A percentile compares a stretch with the other conserved stretches of the same genome.
Conservation (phyloP, 2,329 filamentous ascomycete genomes). For the Phialemoniopsis sp. region DNA sequence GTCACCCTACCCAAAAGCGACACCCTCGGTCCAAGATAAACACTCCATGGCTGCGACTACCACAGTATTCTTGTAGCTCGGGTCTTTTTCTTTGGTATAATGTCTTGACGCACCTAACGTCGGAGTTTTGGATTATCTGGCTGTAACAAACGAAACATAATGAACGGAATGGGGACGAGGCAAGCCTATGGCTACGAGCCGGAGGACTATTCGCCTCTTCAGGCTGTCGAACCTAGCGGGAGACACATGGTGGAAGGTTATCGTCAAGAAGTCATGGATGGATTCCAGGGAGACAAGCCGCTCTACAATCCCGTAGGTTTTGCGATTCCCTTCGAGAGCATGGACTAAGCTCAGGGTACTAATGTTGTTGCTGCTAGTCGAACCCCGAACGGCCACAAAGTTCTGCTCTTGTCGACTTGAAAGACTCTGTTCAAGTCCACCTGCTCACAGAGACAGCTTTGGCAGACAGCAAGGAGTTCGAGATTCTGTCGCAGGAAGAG, state of each 20-base stretch:
- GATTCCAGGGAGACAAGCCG: constrained; percentile 48
- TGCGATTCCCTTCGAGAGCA: neutral
- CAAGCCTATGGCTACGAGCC: constrained; percentile 29
- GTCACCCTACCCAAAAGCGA: too few species aligned
- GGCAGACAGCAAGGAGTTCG: constrained; percentile 78
- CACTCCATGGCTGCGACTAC: too few species aligned
- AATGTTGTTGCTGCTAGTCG: constrained; percentile 28
- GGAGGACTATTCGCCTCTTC: constrained; percentile 22
- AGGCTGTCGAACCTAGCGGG: constrained; percentile 30
- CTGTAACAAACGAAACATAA: constrained; percentile 11
- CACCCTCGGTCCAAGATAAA: too few species aligned
- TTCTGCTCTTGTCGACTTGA: constrained; percentile 55
- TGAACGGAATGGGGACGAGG: constrained; percentile 32
- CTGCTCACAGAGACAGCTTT: constrained; percentile 91
- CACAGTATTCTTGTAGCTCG: too few species aligned
- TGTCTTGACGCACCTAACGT: constrained; percentile 6
- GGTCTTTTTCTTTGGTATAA: constrained; percentile 5
- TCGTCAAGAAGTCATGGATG: constrained; percentile 47
- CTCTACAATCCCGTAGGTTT: constrained; percentile 55
- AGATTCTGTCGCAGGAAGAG: constrained; percentile 86
- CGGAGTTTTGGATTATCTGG: too few species aligned
- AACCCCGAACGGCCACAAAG: constrained; percentile 49
- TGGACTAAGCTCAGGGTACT: neutral
- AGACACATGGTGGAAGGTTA: constrained; percentile 57
- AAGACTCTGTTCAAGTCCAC: constrained; percentile 79